Percentiles rank a stretch among this genome's conserved stretches.
Evolutionary conservation across 768 basidiomycete species (phyloP).

Genomic region (Boletus insuetus): DNA sequence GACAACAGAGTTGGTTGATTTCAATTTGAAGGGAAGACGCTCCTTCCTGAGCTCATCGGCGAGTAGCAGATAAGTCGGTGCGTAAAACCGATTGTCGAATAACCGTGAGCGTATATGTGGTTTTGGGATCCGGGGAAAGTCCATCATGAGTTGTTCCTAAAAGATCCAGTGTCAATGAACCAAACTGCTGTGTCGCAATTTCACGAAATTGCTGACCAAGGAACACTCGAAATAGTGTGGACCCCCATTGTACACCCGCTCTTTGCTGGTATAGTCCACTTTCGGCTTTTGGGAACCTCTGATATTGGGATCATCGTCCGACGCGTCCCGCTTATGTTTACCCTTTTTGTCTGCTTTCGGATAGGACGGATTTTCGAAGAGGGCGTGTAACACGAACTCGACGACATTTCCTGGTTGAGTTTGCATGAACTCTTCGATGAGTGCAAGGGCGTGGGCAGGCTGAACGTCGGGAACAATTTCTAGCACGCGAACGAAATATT

Average conservation of each 20-base stretch:
- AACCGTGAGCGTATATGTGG: slow-evolving; percentile 50
- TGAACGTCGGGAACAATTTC: slow-evolving; percentile 73
- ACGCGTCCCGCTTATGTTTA: slow-evolving; percentile 41
- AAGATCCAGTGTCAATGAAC: not conserved
- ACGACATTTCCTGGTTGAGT: slow-evolving; percentile 38
- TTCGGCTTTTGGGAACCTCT: slow-evolving; percentile 38
- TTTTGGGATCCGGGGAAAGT: slow-evolving; percentile 60
- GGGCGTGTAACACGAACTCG: slow-evolving; percentile 53
- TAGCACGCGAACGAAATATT: slow-evolving; percentile 48
- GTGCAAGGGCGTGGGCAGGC: slow-evolving; percentile 48
- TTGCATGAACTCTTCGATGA: slow-evolving; percentile 45
- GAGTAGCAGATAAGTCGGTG: slow-evolving; percentile 60
- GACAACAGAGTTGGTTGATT: slow-evolving; percentile 32
- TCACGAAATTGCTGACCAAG: slow-evolving; percentile 37
- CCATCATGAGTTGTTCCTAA: slow-evolving; percentile 51
- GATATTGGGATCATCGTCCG: slow-evolving; percentile 16
- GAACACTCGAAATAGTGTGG: slow-evolving; percentile 48
- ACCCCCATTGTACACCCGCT: slow-evolving; percentile 44
- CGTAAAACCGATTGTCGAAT: slow-evolving; percentile 48
- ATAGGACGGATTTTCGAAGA: slow-evolving; percentile 63
- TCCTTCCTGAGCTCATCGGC: slow-evolving; percentile 31
- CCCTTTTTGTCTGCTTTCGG: slow-evolving; percentile 52
- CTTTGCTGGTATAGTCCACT: slow-evolving; percentile 52
- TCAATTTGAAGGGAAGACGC: slow-evolving; percentile 38
- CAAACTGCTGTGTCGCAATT: not conserved